Base-by-base conservation (phyloP, 352 stramenopile species). In the Globisporangium acanthophoron region DNA sequence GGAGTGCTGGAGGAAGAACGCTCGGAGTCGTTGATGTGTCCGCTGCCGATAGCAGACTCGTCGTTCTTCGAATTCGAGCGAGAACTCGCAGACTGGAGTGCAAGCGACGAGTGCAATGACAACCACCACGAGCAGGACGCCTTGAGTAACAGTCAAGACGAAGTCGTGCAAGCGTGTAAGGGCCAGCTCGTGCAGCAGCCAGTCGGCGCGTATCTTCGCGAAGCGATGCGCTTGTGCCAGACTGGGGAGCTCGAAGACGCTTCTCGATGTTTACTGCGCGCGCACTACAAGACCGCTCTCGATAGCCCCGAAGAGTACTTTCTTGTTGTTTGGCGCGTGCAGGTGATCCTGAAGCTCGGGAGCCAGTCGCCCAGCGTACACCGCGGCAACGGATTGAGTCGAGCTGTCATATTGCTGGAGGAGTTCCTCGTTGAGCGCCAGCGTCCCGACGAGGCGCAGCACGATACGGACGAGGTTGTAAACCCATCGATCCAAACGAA, bases 241-340 rank as follows among this genome's bases (percentile, higher is more conserved):
- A 1, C 50, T 3, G 43, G 43, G 0, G 59, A 67, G 2, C 73
- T 65, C 35, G 58, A 73, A 12, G 56, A 60, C 21, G 67, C 74
- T 4, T 58, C 58, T 1, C 52, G 63, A 2, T 71, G 39, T 29
- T 54, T 85, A 18, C 66, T 85, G 27, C 70, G 75, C 4, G 75
- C 70, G 1, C 73, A 85, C 45, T 85, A 85, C 70, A 76, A 78
- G 45, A 80, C 73, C 9, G 51, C 41, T 3, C 57, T 80, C 5
- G 73, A 85, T n/a, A 80, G 66, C 11, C 70, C 74, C 6, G 75
- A 80, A 3, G 75, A 85, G 51, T 85, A 85, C 49, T 47, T 79
- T 2, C 46, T 82, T 0, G 59, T 78, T 8, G 61, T 69, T 7
- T 82, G 75, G 73, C 70, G 73, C 7, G 61, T 78, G 1, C 72